Conservation (phyloP, 139 green algal genomes). For the Chlorella sp. region DNA sequence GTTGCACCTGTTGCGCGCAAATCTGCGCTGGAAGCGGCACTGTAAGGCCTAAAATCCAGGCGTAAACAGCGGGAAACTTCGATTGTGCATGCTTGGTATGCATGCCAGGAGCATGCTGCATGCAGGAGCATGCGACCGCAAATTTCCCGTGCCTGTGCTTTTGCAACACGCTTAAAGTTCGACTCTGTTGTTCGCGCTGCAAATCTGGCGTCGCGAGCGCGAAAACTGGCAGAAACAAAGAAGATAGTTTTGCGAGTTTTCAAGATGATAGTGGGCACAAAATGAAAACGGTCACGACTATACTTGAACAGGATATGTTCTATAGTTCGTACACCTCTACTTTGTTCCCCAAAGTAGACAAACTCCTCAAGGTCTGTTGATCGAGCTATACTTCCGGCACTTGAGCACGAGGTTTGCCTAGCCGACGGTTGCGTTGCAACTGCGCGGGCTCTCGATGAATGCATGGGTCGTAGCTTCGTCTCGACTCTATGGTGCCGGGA, state of each 20-base stretch:
- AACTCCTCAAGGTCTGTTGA: slow-evolving; percentile 1
- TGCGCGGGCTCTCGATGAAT: neutral
- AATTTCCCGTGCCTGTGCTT: neutral
- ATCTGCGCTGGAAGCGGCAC: no score
- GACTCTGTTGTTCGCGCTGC: neutral
- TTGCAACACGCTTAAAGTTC: neutral
- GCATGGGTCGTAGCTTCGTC: neutral
- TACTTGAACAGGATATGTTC: neutral
- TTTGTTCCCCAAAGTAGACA: slow-evolving; percentile 17
- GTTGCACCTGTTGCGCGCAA: no score
- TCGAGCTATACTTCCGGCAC: neutral
- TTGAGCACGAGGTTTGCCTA: neutral
- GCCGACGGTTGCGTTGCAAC: slow-evolving; percentile 1
- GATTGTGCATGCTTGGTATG: no score
- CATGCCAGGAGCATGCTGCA: neutral
- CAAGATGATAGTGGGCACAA: neutral
- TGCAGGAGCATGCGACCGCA: no score
- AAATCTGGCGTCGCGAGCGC: neutral
- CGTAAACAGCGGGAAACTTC: neutral
- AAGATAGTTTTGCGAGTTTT: neutral
- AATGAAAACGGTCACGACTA: neutral
- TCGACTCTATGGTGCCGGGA: neutral
- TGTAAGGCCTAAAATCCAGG: no score
- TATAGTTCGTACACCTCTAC: slow-evolving; percentile 19
- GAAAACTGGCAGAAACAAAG: neutral